Conservation (phyloP, 768 basidiomycete species). For the Boletus edulis region DNA sequence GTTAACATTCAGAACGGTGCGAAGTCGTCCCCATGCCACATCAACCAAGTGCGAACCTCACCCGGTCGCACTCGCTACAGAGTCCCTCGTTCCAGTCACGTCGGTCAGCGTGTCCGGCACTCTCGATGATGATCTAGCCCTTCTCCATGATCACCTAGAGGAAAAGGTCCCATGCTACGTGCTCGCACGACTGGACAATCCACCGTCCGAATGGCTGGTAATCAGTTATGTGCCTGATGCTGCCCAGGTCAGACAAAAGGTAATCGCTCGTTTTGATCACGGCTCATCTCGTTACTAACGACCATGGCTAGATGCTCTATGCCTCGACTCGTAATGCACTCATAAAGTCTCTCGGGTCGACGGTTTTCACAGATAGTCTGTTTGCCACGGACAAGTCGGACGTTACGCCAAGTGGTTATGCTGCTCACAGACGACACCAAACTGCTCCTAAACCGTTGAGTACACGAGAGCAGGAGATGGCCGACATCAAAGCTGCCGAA, state of each 20-base stretch:
- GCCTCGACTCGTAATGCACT: slow-evolving; percentile 74
- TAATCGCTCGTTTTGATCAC: slow-evolving; percentile 22
- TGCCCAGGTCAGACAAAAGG: slow-evolving; percentile 82
- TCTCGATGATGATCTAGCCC: slow-evolving; percentile 59
- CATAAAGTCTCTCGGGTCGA: slow-evolving; percentile 70
- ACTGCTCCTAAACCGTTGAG: slow-evolving; percentile 82
- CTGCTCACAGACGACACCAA: slow-evolving; percentile 66
- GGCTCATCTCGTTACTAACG: background rate
- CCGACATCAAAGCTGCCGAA: slow-evolving; percentile 74
- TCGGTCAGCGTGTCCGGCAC: slow-evolving; percentile 48
- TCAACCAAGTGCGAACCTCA: slow-evolving; percentile 22
- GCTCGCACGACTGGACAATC: slow-evolving; percentile 60
- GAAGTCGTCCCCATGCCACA: slow-evolving; percentile 17
- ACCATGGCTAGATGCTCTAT: slow-evolving; percentile 71
- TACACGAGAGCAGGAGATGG: slow-evolving; percentile 78
- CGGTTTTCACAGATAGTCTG: slow-evolving; percentile 67
- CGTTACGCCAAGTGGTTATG: slow-evolving; percentile 66
- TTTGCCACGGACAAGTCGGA: slow-evolving; percentile 76
- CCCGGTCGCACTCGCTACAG: slow-evolving; percentile 36
- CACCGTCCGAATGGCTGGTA: slow-evolving; percentile 65
- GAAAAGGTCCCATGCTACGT: slow-evolving; percentile 72
- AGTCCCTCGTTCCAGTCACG: slow-evolving; percentile 62
- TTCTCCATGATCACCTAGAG: slow-evolving; percentile 56
- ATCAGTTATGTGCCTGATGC: slow-evolving; percentile 82
- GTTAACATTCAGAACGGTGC: slow-evolving; percentile 74